Base-by-base conservation (phyloP, 2,329 filamentous ascomycete genomes). In the Dichotomopilus funicola region DNA sequence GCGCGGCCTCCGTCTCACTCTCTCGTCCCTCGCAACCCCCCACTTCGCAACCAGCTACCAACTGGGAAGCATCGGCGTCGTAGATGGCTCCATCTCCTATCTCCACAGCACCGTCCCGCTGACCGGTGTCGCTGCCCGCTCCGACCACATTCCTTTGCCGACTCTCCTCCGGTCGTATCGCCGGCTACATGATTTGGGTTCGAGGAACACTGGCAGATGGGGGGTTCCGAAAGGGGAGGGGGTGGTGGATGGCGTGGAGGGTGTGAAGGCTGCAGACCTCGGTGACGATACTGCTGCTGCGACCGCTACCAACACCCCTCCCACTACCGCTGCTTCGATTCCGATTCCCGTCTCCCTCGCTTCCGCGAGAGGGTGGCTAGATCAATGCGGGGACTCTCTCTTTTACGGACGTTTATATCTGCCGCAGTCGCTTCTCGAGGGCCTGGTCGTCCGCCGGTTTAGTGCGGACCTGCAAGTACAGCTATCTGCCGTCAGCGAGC, bases 61-160 rank as follows among this genome's bases (percentile, higher is more conserved):
- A 43, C 82, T 99, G 45, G 90, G 91, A 58, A 95, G 87, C 43
- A 81, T 95, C 12, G 94, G 92, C 57, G 80, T 95, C 38, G 91
- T 99, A 51, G 92, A 97, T 73, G 94, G 94, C 69, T 96, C 91
- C n/a, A 82, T 99, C 55, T 95, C 91, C 11, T 99, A 97, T 73
- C 82, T 99, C 53, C 97, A 95, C 75, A 95, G 91, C 49, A 95
- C 90, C 2, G 78, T 94, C 7, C 85, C 90, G 10, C 79, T 97
- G 55, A 74, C 78, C 41, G 77, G 85, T 51, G 61, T 90, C 78
- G 71, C 77, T 9, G 82, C 79, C 9, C 81, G 83, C 71, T 95
- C 89, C 64, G 84, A 86, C 48, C 75, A 81, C 27, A 86, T 96
- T 40, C 84, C 90, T 11, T 76, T 99, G 8, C 86, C 86, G 36